Conservation (phyloP, 1,284 basidiomycete species). For the Fomitopsis pinicola region DNA sequence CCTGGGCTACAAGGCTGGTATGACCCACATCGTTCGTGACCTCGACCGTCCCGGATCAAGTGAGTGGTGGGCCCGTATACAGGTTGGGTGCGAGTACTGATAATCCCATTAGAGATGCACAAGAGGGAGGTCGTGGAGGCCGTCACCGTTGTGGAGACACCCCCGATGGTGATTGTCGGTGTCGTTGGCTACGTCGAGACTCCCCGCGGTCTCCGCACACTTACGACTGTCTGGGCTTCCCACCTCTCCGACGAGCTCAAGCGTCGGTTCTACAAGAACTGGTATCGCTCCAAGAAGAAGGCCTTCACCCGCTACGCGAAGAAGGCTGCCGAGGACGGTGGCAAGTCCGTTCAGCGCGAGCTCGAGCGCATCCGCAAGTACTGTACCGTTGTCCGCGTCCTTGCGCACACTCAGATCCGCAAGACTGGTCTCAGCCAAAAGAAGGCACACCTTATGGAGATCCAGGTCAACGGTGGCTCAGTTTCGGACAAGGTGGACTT, state of each 20-base stretch:
- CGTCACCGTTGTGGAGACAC: constrained; percentile 94
- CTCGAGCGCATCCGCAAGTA: constrained; percentile 99
- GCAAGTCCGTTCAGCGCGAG: constrained; percentile 91
- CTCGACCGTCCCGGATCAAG: constrained; percentile 98
- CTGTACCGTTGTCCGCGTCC: constrained; percentile 99
- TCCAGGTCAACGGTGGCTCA: constrained; percentile 98
- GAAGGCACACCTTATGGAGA: constrained; percentile 99
- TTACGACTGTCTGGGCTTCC: constrained; percentile 82
- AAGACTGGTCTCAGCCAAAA: constrained; percentile 98
- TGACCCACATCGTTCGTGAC: constrained; percentile 99
- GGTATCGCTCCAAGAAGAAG: constrained; percentile 99
- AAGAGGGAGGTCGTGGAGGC: constrained; percentile 99
- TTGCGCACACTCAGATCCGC: constrained; percentile 98
- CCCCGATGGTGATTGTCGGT: constrained; percentile 96
- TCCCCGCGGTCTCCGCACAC: constrained; percentile 93
- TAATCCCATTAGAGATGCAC: constrained; percentile 80
- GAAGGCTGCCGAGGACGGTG: constrained; percentile 96
- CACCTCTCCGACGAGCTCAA: constrained; percentile 89
- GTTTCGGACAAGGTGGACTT: constrained; percentile 98
- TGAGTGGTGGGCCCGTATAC: constrained; percentile 39
- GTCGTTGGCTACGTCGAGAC: constrained; percentile 99
- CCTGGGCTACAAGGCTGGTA: constrained; percentile 99
- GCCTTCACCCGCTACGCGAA: constrained; percentile 99
- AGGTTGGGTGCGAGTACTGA: constrained; percentile 6
- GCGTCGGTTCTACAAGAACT: constrained; percentile 99